Percentiles rank a stretch among this genome's conserved stretches.
Evolutionary conservation across 345 rosid genomes (phyloP).

Genomic region (Corymbia maculata): DNA sequence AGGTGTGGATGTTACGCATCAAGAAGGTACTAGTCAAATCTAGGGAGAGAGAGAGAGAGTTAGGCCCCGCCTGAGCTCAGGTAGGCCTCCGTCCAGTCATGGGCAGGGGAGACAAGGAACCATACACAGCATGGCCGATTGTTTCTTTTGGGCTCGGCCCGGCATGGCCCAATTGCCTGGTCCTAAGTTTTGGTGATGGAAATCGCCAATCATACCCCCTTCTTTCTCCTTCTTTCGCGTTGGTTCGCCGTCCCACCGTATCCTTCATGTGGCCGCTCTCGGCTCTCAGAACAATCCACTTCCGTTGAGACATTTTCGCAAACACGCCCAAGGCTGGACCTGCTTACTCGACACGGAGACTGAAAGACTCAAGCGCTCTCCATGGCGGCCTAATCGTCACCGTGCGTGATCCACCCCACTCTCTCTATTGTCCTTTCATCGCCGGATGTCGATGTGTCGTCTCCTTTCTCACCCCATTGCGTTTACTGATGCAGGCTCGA

Average conservation of each 20-base stretch:
- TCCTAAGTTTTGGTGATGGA: background rate
- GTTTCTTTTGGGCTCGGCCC: background rate
- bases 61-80: background rate
- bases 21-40: no score
- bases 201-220: no score
- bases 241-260: no score
- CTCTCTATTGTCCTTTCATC: background rate
- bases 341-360: no score
- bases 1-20: background rate
- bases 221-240: no score
- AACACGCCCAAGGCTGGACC: no score
- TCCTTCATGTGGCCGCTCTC: rapidly evolving
- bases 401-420: no score
- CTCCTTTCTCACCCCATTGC: background rate
- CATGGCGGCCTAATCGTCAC: background rate
- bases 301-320: background rate
- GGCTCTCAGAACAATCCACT: background rate
- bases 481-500: conserved; percentile 32
- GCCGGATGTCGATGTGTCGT: background rate
- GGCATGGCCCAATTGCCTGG: background rate
- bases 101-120: background rate
- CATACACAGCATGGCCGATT: background rate
- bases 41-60: background rate
- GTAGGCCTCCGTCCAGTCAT: background rate
- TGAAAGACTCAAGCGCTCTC: background rate